Percentiles rank a stretch among this genome's conserved stretches.
These are phyloP conservation scores for Cymodocea nodosa DNA, from an alignment of 116 monocot species.

Conservation along the genomic window DNA sequence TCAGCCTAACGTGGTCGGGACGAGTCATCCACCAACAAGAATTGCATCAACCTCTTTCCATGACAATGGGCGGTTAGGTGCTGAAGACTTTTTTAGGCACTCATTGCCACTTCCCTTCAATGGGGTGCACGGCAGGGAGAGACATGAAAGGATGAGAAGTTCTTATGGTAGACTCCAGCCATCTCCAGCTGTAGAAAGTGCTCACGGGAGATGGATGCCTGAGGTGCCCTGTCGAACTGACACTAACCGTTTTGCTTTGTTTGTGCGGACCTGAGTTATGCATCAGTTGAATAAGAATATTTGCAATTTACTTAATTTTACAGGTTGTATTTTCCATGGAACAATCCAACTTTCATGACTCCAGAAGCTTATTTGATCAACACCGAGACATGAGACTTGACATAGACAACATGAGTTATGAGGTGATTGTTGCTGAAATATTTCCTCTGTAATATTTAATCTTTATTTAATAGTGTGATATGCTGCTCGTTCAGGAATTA, in stretches of 20 bases:
- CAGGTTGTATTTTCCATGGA: constrained; percentile 31
- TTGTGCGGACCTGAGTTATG: background rate
- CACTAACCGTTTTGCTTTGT: background rate
- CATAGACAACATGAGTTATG: constrained; percentile 86
- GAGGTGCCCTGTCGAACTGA: constrained; percentile 21
- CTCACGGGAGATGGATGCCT: constrained; percentile 25
- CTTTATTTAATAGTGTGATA: background rate
- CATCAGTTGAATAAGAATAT: too few relatives aligned
- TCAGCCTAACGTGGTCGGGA: constrained; percentile 5
- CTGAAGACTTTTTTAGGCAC: constrained; percentile 13
- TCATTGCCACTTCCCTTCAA: constrained; percentile 21
- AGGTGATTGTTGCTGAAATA: constrained; percentile 26
- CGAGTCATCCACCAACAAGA: constrained; percentile 15
- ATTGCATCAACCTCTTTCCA: constrained; percentile 9
- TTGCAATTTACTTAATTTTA: background rate
- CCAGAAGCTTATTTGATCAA: constrained; percentile 39
- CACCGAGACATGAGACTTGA: constrained; percentile 81
- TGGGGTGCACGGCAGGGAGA: constrained; percentile 18
- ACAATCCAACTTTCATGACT: constrained; percentile 17
- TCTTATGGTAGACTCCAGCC: constrained; percentile 15
- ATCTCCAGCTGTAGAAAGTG: constrained; percentile 13
- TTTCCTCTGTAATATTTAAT: background rate
- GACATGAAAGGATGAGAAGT: constrained; percentile 28
- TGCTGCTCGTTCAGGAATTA: constrained; percentile 35
- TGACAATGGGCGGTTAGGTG: constrained; percentile 8